A percentile compares a stretch with the other conserved stretches of the same genome.
Evolutionary conservation across 139 green algal genomes (phyloP).

Genomic region (Asterochloris sp.): DNA sequence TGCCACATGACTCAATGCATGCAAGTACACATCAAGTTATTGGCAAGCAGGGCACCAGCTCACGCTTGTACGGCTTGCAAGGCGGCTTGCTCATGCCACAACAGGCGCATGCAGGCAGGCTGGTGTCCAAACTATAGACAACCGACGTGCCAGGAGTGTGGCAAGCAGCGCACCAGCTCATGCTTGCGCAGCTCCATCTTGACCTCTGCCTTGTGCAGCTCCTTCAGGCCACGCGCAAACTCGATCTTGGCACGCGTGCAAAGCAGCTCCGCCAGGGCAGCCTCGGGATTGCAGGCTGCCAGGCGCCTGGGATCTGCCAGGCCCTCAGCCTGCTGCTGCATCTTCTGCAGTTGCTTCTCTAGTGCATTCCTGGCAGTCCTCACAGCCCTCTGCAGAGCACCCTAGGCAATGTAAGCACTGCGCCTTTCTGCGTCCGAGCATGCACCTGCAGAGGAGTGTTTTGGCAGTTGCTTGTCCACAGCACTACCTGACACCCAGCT

Average conservation of each 20-base stretch:
- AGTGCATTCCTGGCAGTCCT: constrained; percentile 7
- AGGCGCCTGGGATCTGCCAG: not conserved
- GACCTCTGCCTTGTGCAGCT: constrained; percentile 17
- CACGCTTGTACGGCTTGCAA: too few relatives aligned
- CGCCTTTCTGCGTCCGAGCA: too few relatives aligned
- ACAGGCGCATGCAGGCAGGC: too few relatives aligned
- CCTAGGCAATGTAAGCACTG: not conserved
- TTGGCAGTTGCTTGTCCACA: too few relatives aligned
- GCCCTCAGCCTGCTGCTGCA: constrained; percentile 9
- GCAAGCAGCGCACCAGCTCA: constrained; percentile 1
- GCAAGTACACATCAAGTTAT: too few relatives aligned
- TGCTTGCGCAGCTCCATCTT: constrained; percentile 4
- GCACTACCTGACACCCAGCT: too few relatives aligned
- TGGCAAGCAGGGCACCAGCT: too few relatives aligned
- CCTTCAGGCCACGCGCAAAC: constrained; percentile 10
- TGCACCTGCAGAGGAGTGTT: too few relatives aligned
- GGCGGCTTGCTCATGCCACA: too few relatives aligned
- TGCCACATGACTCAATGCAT: too few relatives aligned
- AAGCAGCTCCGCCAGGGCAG: constrained; percentile 13
- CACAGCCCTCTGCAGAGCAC: not conserved
- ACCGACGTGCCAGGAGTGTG: too few relatives aligned
- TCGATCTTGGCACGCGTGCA: constrained; percentile 26
- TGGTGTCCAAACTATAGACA: too few relatives aligned
- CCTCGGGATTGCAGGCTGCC: not conserved
- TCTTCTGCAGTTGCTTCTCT: constrained; percentile 10